Base-by-base conservation (phyloP, 2,329 filamentous ascomycete species). In the Laburnicola sp. region DNA sequence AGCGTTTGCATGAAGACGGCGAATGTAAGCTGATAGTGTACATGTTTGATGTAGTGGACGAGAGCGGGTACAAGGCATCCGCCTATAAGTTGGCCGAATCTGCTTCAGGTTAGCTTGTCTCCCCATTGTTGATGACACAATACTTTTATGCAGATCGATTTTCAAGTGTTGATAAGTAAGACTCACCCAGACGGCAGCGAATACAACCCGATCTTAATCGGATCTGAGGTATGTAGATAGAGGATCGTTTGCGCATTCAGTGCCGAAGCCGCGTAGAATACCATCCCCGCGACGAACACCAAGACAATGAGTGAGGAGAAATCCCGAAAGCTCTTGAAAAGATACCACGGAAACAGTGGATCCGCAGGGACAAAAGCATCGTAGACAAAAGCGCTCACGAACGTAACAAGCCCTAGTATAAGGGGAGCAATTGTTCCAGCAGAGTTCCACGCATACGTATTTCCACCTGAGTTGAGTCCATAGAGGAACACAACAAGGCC, bases 401-500 rank as follows among this genome's bases (percentile, higher is more conserved):
- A 57, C 8, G 60, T 53, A 23, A 69, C 31, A 23, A 63, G 48
- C 4, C 60, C 58, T 4, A 65, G 47, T 6, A 66, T 48, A 11
- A 70, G 50, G 11, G 69, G 64, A 0, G 63, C 56, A 11, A 70
- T 51, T 3, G 63, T 63, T 16, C 63, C 56, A 32, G 63, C 56
- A 43, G 49, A 54, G 35, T 44, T 41, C 68, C 69, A 70, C 30
- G 65, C 35, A 51, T 63, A 70, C 6, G 58, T 55, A 26, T 60
- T 57, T 5, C 76, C 76, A 21, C 75, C 76, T 64, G 75, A 76
- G 11, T 73, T 74, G 31, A 78, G 65, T 6, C 75, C 75, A 59
- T 77, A 72, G 4, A 78, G 62, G 42, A 78, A 70, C 0, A 78
- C 60, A 3, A 71, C 72, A 1, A 76, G 68, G 6, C 75, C 75